Percentiles rank a stretch among this genome's conserved stretches.
Evolutionary conservation across 371 early-diverging fungal genomes (phyloP).

Genomic region (Chytridium lagenaria): DNA sequence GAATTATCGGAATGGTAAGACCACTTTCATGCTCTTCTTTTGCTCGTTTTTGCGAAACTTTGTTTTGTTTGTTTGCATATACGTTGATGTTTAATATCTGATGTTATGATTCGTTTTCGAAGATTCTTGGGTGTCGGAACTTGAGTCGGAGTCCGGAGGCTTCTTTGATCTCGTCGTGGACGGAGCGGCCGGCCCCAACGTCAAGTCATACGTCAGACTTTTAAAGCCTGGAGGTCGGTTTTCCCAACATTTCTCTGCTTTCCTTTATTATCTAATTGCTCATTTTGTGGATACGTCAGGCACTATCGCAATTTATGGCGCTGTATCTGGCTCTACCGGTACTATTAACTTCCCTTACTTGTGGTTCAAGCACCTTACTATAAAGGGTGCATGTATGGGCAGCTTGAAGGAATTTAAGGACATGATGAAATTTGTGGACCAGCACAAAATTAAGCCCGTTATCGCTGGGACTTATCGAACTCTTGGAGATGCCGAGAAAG

Average conservation of each 20-base stretch:
- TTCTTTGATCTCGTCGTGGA: conserved; percentile 69
- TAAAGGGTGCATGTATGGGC: conserved; percentile 72
- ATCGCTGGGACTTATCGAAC: conserved; percentile 65
- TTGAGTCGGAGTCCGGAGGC: conserved; percentile 54
- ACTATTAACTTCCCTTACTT: conserved; percentile 53
- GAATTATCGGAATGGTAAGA: conserved; percentile 69
- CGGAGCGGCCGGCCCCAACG: conserved; percentile 69
- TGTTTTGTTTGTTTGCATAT: background rate
- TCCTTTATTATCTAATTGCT: no score
- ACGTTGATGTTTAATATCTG: background rate
- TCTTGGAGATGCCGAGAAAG: conserved; percentile 54
- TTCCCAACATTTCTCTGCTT: no score
- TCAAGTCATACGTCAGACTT: conserved; percentile 50
- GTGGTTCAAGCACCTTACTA: conserved; percentile 61
- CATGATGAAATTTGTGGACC: conserved; percentile 66
- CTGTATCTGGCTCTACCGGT: conserved; percentile 59
- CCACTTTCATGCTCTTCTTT: background rate
- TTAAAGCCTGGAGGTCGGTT: conserved; percentile 62
- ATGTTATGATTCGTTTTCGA: conserved; percentile 40
- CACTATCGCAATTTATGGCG: conserved; percentile 61
- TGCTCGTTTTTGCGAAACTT: background rate
- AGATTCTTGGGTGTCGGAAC: conserved; percentile 57
- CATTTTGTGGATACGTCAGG: no score
- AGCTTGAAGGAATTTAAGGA: conserved; percentile 62
- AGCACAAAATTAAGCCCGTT: conserved; percentile 65